A percentile compares a stretch with the other conserved stretches of the same genome.
These are phyloP conservation scores for Psilocybe sp. DNA, from an alignment of 768 basidiomycete species.

Conservation along the genomic window DNA sequence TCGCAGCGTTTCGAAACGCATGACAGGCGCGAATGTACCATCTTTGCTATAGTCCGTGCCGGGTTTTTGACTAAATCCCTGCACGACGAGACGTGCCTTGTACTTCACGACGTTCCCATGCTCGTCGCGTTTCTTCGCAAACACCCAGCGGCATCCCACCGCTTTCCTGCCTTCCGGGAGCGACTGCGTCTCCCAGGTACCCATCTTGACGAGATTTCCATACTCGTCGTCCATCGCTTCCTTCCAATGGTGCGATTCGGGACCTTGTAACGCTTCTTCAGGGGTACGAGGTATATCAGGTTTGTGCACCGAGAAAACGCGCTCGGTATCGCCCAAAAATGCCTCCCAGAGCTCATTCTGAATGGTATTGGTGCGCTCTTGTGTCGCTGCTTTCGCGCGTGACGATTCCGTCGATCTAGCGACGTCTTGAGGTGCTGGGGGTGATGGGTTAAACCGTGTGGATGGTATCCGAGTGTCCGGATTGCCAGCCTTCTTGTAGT, in stretches of 20 bases:
- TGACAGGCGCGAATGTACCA: constrained; percentile 27
- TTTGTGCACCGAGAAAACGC: neutral
- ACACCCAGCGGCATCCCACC: constrained; percentile 30
- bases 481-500: constrained; percentile 5
- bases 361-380: constrained; percentile 1
- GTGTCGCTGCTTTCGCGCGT: neutral
- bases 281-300: neutral
- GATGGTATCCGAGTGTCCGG: constrained; percentile 5
- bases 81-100: constrained; percentile 31
- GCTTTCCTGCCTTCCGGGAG: constrained; percentile 19
- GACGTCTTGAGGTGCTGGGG: constrained; percentile 3
- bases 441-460: neutral
- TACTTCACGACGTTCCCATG: constrained; percentile 27
- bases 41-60: constrained; percentile 32
- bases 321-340: neutral
- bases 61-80: constrained; percentile 34
- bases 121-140: constrained; percentile 29
- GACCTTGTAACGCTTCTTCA: constrained; percentile 5
- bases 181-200: constrained; percentile 25
- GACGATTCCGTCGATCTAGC: constrained; percentile 6
- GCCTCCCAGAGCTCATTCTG: neutral
- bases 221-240: constrained; percentile 22
- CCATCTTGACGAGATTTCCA: constrained; percentile 21
- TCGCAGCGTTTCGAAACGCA: constrained; percentile 24
- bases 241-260: constrained; percentile 16